Base-by-base conservation (phyloP, 139 green algal genomes). In the Chlorella sp. region DNA sequence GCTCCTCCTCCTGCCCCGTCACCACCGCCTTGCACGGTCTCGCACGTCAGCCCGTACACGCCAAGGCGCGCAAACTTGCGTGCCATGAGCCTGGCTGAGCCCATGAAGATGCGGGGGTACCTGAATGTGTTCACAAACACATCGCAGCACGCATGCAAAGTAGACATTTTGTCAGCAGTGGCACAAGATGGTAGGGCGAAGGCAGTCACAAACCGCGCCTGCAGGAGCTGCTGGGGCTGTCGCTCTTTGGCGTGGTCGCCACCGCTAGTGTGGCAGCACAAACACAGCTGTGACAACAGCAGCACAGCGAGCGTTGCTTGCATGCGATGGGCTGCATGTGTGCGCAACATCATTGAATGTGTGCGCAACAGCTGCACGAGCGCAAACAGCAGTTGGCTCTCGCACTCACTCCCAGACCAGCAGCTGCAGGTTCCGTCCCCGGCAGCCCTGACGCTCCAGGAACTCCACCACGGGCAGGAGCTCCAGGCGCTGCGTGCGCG, bases 381-480 rank as follows among this genome's bases (percentile, higher is more conserved):
- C n/a, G n/a, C n/a, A n/a, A n/a, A n/a, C n/a, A n/a, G n/a, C n/a
- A n/a, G n/a, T n/a, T n/a, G n/a, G n/a, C n/a, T n/a, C n/a, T n/a
- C n/a, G n/a, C n/a, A n/a, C n/a, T n/a, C 36, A 69, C 62, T 69
- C 62, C 62, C 62, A 69, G 6, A 69, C 3, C 62, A 69, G 62
- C 62, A 49, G 31, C 27, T 6, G 5, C 10, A 69, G 31, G 62
- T 49, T 4, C 27, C 36, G 4, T 4, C 31, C 62, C 62, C 14
- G 35, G 62, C 31, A 36, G 62, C 62, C 62, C n/a, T 6, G 6
- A 22, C 10, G 23, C 14, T 49, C 31, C 62, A 49, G 10, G 31
- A 49, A 23, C 62, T 69, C 62, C 31, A 69, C n/a, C 17, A 69
- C 62, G 14, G 62, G 62, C 31, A 32, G 29, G 5, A 36, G 23